Evolutionary conservation across 1,284 basidiomycete genomes (phyloP).

Genomic region (Rhodotorula mucilaginosa): DNA sequence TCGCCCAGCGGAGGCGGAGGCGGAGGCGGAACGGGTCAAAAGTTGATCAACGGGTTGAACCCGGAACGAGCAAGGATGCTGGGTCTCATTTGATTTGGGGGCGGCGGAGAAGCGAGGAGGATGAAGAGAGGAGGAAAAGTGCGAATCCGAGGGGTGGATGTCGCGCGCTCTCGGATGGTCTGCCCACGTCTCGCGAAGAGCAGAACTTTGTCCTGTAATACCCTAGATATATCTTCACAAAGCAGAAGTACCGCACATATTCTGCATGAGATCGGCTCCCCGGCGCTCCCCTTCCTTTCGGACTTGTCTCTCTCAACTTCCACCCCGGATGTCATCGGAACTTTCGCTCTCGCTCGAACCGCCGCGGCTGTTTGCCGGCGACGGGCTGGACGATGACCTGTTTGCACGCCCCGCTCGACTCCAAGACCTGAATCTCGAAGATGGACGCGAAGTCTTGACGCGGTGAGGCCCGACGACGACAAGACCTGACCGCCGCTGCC

Average conservation of each 20-base stretch:
- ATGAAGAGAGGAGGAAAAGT: neutral
- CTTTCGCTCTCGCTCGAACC: conserved; percentile 33
- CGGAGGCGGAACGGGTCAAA: conserved; percentile 5
- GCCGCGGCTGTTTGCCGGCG: conserved; percentile 12
- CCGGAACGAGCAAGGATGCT: conserved; percentile 39
- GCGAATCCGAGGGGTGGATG: too few species aligned
- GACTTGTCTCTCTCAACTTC: neutral
- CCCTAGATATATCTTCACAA: neutral
- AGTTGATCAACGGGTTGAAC: conserved; percentile 39
- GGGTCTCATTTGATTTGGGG: conserved; percentile 26
- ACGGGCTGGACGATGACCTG: conserved; percentile 21
- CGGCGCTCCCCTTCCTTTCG: neutral
- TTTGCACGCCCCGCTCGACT: conserved; percentile 28
- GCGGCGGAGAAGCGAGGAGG: neutral
- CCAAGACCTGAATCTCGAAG: conserved; percentile 23
- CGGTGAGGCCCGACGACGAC: conserved; percentile 17
- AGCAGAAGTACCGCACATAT: neutral
- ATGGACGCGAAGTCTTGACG: conserved; percentile 26
- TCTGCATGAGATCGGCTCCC: neutral
- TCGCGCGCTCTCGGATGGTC: neutral
- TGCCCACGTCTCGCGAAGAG: neutral
- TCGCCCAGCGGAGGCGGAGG: conserved; percentile 5
- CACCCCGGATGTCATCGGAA: neutral
- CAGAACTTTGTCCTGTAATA: neutral
- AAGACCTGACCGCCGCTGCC: neutral